Percentiles rank a stretch among this genome's conserved stretches.
Conservation (phyloP, 2,329 filamentous ascomycete species). For the Chrysoporthe austroafricana region DNA sequence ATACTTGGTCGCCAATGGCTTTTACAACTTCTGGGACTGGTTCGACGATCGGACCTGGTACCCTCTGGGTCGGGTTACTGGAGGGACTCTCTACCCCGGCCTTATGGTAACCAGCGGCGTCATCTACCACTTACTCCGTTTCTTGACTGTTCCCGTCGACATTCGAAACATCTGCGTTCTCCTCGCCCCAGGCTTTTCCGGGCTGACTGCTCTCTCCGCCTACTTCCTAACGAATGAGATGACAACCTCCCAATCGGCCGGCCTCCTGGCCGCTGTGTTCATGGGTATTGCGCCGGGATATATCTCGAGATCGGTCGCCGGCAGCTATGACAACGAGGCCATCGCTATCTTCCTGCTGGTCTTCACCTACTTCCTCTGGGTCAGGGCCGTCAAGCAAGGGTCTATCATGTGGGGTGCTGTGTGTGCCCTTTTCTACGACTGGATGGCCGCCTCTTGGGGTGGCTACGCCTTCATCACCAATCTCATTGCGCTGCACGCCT, state of each 20-base stretch:
- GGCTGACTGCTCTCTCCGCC: conserved; percentile 87
- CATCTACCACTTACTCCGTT: conserved; percentile 92
- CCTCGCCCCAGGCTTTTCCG: conserved; percentile 91
- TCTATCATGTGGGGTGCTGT: conserved; percentile 96
- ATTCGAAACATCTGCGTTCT: conserved; percentile 99
- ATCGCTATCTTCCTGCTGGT: conserved; percentile 99
- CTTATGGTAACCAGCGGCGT: conserved; percentile 98
- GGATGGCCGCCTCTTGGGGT: conserved; percentile 99
- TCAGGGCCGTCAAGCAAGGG: conserved; percentile 95
- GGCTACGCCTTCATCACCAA: conserved; percentile 99
- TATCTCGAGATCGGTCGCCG: conserved; percentile 95
- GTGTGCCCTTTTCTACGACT: conserved; percentile 95
- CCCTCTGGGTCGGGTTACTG: conserved; percentile 95
- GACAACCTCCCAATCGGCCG: conserved; percentile 92
- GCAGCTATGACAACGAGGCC: conserved; percentile 98
- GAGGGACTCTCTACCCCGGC: conserved; percentile 97
- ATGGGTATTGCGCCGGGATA: conserved; percentile 98
- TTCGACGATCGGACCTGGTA: conserved; percentile 99
- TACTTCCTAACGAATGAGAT: conserved; percentile 98
- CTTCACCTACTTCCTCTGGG: conserved; percentile 98
- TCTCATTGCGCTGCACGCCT: conserved; percentile 88
- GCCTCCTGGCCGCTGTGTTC: conserved; percentile 89
- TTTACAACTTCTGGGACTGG: conserved; percentile 99
- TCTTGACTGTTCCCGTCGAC: conserved; percentile 89
- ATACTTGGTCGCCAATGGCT: conserved; percentile 94